These are phyloP conservation scores for Cyberlindnera veronae DNA, from an alignment of 805 yeast genomes.

Conservation along the genomic window DNA sequence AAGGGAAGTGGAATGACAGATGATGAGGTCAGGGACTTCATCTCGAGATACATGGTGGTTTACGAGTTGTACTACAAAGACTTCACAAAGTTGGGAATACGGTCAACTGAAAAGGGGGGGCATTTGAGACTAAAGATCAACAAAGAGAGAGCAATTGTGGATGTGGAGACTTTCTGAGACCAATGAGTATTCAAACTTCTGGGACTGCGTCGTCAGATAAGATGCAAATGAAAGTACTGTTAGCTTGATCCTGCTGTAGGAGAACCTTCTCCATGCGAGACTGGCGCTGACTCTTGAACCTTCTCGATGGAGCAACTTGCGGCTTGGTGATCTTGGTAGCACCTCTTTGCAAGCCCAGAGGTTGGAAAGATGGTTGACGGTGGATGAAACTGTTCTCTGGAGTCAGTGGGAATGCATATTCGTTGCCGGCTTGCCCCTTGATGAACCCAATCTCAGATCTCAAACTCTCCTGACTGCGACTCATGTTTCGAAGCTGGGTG, in stretches of 20 bases:
- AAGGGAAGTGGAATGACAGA: conserved; percentile 82
- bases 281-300: conserved; percentile 3
- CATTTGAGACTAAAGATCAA: conserved; percentile 21
- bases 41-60: conserved; percentile 83
- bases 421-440: background rate
- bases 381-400: conserved; percentile 1
- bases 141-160: conserved; percentile 14
- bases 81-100: conserved; percentile 32
- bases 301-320: background rate
- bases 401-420: background rate
- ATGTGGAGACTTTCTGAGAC: conserved; percentile 8
- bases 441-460: background rate
- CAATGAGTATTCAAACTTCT: background rate
- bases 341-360: no score
- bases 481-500: background rate
- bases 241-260: background rate
- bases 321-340: background rate
- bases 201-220: conserved; percentile 13
- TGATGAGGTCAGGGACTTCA: conserved; percentile 59
- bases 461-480: background rate
- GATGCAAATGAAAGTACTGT: conserved; percentile 6
- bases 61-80: conserved; percentile 64
- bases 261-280: background rate
- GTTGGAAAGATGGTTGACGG: no score
- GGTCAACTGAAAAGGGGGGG: conserved; percentile 13